Evolutionary conservation across 208 protist species (phyloP).

Genomic region (Leptomonas pyrrhocoris): DNA sequence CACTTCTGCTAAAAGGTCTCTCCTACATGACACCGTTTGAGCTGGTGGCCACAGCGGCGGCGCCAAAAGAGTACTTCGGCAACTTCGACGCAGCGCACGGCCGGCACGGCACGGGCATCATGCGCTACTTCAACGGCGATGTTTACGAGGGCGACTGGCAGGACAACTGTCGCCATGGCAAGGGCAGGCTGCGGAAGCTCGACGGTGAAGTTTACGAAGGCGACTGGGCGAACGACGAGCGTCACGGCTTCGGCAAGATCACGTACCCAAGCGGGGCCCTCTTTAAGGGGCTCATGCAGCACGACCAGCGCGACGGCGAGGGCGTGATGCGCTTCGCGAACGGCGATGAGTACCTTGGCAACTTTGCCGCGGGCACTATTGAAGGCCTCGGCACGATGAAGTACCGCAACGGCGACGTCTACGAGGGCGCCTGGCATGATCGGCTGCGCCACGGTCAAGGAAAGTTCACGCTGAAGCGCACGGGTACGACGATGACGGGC

Average conservation of each 20-base stretch:
- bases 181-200: slow-evolving; percentile 37
- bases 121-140: slow-evolving; percentile 81
- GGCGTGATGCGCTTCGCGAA: slow-evolving; percentile 81
- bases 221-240: slow-evolving; percentile 70
- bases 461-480: slow-evolving; percentile 80
- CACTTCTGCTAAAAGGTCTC: slow-evolving; percentile 65
- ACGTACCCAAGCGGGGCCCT: slow-evolving; percentile 58
- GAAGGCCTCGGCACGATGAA: slow-evolving; percentile 78
- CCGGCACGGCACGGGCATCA: slow-evolving; percentile 71
- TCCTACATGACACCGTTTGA: slow-evolving; percentile 80
- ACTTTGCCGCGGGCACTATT: slow-evolving; percentile 67
- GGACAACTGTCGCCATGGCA: slow-evolving; percentile 75
- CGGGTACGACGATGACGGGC: slow-evolving; percentile 69
- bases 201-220: slow-evolving; percentile 80
- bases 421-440: slow-evolving; percentile 86
- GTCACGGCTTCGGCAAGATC: slow-evolving; percentile 76
- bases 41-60: slow-evolving; percentile 24
- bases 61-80: slow-evolving; percentile 78
- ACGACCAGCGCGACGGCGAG: slow-evolving; percentile 74
- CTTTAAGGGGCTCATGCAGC: slow-evolving; percentile 75
- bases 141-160: slow-evolving; percentile 83
- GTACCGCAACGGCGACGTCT: slow-evolving; percentile 81
- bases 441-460: slow-evolving; percentile 87
- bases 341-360: slow-evolving; percentile 88
- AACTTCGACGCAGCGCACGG: slow-evolving; percentile 58